These are phyloP conservation scores for Leptodermis oblonga DNA, from an alignment of 257 asterid genomes.

Conservation along the genomic window DNA sequence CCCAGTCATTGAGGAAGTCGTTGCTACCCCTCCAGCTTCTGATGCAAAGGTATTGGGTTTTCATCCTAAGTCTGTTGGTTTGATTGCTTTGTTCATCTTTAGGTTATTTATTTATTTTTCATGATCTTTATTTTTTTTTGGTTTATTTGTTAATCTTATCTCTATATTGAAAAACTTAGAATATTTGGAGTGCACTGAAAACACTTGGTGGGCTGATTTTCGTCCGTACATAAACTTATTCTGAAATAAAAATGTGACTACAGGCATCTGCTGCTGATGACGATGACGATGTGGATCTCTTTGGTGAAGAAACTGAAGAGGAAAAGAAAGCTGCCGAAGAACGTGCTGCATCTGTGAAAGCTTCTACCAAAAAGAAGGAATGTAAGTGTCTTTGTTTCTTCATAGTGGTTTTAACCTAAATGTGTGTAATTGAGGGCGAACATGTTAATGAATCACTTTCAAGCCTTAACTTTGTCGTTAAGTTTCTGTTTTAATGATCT, in stretches of 20 bases:
- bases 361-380: slow-evolving; percentile 86
- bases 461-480: not conserved
- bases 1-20: slow-evolving; percentile 32
- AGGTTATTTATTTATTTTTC: not conserved
- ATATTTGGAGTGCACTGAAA: not conserved
- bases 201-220: not conserved
- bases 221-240: not conserved
- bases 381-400: slow-evolving; percentile 33
- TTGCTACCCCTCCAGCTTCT: slow-evolving; percentile 58
- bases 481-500: no score
- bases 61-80: not conserved
- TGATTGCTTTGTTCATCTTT: not conserved
- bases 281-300: slow-evolving; percentile 83
- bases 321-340: slow-evolving; percentile 91
- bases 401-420: not conserved
- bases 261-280: slow-evolving; percentile 80
- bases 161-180: no score
- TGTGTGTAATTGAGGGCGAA: not conserved
- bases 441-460: not conserved
- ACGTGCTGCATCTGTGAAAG: slow-evolving; percentile 85
- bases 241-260: not conserved
- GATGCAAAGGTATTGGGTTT: slow-evolving; percentile 42
- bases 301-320: slow-evolving; percentile 96
- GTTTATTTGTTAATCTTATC: not conserved
- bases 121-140: not conserved